phyloP scores from a whole-genome alignment of 352 stramenopile genomes.

The Globisporangium polare region DNA sequence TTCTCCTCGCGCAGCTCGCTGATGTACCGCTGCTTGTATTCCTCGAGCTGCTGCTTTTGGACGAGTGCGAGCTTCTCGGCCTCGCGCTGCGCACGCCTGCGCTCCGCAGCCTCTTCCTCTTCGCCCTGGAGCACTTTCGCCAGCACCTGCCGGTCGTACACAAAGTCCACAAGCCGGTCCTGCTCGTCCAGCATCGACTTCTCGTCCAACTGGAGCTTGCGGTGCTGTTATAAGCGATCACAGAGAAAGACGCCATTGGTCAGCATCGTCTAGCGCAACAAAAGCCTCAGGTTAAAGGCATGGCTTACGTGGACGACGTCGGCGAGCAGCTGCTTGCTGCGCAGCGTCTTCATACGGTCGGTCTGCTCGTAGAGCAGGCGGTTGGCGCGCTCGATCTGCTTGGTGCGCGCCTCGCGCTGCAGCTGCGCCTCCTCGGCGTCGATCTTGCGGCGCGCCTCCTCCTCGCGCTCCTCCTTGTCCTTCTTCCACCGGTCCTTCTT shows the following conservation, averaged over 20 bases:
- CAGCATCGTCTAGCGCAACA: no score
- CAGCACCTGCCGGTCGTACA: slow-evolving; percentile 48
- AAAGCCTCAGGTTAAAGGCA: no score
- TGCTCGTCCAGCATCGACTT: slow-evolving; percentile 56
- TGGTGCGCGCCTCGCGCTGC: slow-evolving; percentile 60
- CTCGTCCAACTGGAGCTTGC: slow-evolving; percentile 76
- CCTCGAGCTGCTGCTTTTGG: slow-evolving; percentile 78
- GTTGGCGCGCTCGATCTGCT: slow-evolving; percentile 87
- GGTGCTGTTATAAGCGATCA: slow-evolving; percentile 36
- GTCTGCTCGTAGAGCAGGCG: slow-evolving; percentile 88
- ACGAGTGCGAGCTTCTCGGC: slow-evolving; percentile 43
- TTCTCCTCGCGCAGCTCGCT: slow-evolving; percentile 71
- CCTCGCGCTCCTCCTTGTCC: slow-evolving; percentile 82
- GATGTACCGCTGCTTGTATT: slow-evolving; percentile 85
- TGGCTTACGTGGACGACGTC: slow-evolving; percentile 77
- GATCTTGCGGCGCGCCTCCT: slow-evolving; percentile 67
- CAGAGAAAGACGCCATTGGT: background rate
- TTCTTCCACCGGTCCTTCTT: slow-evolving; percentile 92
- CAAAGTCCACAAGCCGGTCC: slow-evolving; percentile 40
- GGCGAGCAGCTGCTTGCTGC: slow-evolving; percentile 76
- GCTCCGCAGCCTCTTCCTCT: slow-evolving; percentile 42
- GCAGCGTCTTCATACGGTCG: slow-evolving; percentile 90
- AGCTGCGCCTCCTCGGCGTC: slow-evolving; percentile 76
- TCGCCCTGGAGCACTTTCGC: slow-evolving; percentile 45
- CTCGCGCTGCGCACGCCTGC: slow-evolving; percentile 42